phyloP scores from a whole-genome alignment of 1,284 basidiomycete species.

The Afroboletus lepidellus region DNA sequence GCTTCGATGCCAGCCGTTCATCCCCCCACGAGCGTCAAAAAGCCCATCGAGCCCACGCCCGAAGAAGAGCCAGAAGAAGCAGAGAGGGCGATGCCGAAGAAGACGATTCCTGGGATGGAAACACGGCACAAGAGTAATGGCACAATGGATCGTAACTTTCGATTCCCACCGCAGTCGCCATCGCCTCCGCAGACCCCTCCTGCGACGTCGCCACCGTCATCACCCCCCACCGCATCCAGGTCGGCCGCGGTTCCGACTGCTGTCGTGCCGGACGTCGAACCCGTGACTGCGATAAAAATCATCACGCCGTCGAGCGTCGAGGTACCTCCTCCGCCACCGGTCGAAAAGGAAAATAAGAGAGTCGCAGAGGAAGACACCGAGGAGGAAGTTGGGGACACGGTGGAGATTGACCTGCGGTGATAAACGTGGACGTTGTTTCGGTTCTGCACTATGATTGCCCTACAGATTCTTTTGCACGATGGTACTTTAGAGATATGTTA shows the following conservation, averaged over 20 bases:
- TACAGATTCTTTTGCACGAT: not conserved
- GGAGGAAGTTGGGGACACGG: conserved; percentile 73
- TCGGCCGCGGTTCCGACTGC: not conserved
- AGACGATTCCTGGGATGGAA: conserved; percentile 12
- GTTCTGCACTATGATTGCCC: not conserved
- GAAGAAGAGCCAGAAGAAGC: conserved; percentile 41
- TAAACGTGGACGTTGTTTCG: not conserved
- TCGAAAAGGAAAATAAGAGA: conserved; percentile 61
- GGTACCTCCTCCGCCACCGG: conserved; percentile 72
- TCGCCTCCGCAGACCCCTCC: conserved; percentile 16
- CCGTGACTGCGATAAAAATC: conserved; percentile 33
- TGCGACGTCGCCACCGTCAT: conserved; percentile 13
- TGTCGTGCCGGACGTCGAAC: conserved; percentile 12
- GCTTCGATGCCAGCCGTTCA: conserved; percentile 28
- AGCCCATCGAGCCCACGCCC: conserved; percentile 46
- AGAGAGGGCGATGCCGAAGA: conserved; percentile 10
- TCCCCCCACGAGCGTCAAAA: conserved; percentile 17
- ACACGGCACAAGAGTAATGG: conserved; percentile 50
- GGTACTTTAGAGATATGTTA: conserved; percentile 16
- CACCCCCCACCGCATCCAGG: conserved; percentile 16
- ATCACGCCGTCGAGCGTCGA: conserved; percentile 65
- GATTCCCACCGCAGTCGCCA: conserved; percentile 53
- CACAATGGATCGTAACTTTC: conserved; percentile 77
- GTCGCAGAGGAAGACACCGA: conserved; percentile 50
- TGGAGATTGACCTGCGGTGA: conserved; percentile 49